A percentile compares a stretch with the other conserved stretches of the same genome.
phyloP scores from a whole-genome alignment of 768 basidiomycete species.

The Boletus patriciae region DNA sequence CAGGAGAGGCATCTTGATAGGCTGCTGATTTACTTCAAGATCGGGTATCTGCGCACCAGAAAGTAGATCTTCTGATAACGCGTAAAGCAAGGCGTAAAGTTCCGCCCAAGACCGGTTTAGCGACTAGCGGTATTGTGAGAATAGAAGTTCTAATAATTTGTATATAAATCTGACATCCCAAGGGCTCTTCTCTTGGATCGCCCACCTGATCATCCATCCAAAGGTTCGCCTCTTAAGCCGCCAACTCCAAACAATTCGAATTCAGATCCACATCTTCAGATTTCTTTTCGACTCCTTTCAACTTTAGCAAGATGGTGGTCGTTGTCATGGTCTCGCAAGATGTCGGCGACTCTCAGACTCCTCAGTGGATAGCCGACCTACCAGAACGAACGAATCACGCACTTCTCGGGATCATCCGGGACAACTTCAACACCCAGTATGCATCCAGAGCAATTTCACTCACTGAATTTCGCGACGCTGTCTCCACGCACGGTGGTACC shows the following conservation, averaged over 20 bases:
- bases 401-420: slow-evolving; percentile 6
- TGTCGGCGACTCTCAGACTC: not conserved
- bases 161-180: too few relatives aligned
- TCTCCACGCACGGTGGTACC: not conserved
- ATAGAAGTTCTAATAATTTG: too few relatives aligned
- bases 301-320: not conserved
- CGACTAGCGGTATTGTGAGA: too few relatives aligned
- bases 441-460: slow-evolving; percentile 2
- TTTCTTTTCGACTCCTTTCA: not conserved
- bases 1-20: too few relatives aligned
- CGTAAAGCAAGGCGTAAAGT: too few relatives aligned
- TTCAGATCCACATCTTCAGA: not conserved
- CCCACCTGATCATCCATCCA: not conserved
- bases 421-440: slow-evolving; percentile 13
- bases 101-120: too few relatives aligned
- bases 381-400: not conserved
- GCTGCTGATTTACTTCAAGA: too few relatives aligned
- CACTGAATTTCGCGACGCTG: slow-evolving; percentile 7
- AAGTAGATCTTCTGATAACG: too few relatives aligned
- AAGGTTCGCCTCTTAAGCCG: not conserved
- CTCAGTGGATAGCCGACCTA: too few relatives aligned
- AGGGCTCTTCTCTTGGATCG: too few relatives aligned
- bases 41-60: too few relatives aligned
- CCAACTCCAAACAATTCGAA: too few relatives aligned
- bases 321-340: not conserved